Evolutionary conservation across 139 green algal species (phyloP), one percentile per base, ranked within the genome.

Genomic region (Micractinium sp.): DNA sequence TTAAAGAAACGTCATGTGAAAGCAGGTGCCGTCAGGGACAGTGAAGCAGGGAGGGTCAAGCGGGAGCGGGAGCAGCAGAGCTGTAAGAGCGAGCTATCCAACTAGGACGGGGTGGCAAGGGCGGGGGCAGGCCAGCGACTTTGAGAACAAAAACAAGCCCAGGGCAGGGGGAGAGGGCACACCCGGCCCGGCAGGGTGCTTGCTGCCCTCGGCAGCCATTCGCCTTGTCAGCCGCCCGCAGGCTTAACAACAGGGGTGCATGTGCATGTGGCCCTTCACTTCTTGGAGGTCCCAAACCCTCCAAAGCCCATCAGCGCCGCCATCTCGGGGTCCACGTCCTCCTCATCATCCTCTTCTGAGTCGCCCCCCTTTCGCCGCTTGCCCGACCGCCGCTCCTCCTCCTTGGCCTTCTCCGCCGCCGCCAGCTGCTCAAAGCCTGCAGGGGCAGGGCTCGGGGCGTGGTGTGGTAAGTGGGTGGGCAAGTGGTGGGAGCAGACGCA

Each of bases 271-370:
- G 23, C 77, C 1, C 69, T 23, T 90, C 47, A 90, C 41, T 90
- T 85, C 36, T 89, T 93, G 79, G 23, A 67, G 53, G 74, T 90
- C 22, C 97, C 97, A 94, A 99, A 99, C 20, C 98, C 97, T 3
- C 93, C 93, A 92, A 99, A 99, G 15, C 98, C 98, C 96, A 99
- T 98, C 35, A 98, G 89, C 23, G 94, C 93, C 66, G 96, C 95
- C 95, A 99, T 96, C 2, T 99, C 97, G 2, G 93, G 89, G 84
- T 99, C 96, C 7, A 89, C 73, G 0, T 87, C 95, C n/a, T 94
- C 93, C 36, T 93, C 93, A 47, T 91, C 93, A 27, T 92, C 91
- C 47, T 94, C 93, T 15, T 85, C 90, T 35, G 86, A 91, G 69
- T 20, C 82, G 2, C 7, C 47, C 5, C 71, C 80, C 61, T 76